These are phyloP conservation scores for Chaetothyriales sp. DNA, from an alignment of 2,329 filamentous ascomycete genomes.

Conservation along the genomic window DNA sequence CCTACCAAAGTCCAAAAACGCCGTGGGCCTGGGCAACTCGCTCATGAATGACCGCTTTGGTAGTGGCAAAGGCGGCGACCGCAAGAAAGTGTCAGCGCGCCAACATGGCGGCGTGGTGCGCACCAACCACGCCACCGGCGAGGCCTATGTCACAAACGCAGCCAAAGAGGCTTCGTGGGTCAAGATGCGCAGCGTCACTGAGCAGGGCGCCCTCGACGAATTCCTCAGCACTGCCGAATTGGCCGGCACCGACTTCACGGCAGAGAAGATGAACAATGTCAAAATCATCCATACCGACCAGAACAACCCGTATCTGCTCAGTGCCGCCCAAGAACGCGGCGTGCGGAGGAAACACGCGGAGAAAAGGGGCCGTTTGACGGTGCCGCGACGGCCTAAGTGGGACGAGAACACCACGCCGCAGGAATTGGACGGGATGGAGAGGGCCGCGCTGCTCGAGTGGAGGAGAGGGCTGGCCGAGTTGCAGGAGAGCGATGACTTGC, in stretches of 20 bases:
- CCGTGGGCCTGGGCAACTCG: constrained; percentile 86
- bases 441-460: constrained; percentile 74
- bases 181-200: constrained; percentile 97
- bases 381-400: constrained; percentile 83
- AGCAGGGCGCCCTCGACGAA: constrained; percentile 92
- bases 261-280: constrained; percentile 97
- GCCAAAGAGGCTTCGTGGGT: constrained; percentile 89
- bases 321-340: constrained; percentile 66
- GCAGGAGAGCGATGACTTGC: constrained; percentile 81
- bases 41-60: constrained; percentile 98
- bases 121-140: constrained; percentile 55
- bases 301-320: constrained; percentile 86
- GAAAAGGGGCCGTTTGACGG: constrained; percentile 67
- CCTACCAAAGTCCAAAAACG: constrained; percentile 84
- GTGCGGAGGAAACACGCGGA: constrained; percentile 68
- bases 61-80: constrained; percentile 73
- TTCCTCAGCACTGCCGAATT: constrained; percentile 91
- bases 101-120: constrained; percentile 50
- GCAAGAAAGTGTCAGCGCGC: constrained; percentile 55
- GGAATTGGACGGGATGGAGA: constrained; percentile 66
- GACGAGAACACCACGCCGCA: constrained; percentile 69
- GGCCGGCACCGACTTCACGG: constrained; percentile 96
- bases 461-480: constrained; percentile 79
- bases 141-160: constrained; percentile 83
- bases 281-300: constrained; percentile 97